Conservation (phyloP, 495 filamentous ascomycete species). For the Penicillium chermesinum region DNA sequence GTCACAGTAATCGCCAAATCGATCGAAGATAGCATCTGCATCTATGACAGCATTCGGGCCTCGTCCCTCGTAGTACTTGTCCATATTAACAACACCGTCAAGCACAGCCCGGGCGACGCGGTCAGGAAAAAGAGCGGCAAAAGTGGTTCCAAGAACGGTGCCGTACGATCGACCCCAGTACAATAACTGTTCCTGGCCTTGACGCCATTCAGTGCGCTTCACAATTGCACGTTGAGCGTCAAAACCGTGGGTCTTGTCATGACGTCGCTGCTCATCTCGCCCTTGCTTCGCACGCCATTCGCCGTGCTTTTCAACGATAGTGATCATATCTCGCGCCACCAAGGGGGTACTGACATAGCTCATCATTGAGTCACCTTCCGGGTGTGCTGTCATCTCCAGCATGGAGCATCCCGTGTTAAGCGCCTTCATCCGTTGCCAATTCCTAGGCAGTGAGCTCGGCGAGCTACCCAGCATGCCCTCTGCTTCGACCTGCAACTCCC, state of each 20-base stretch:
- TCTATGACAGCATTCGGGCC: constrained; percentile 45
- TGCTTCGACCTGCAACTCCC: constrained; percentile 35
- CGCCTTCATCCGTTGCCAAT: constrained; percentile 45
- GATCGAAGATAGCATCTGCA: constrained; percentile 43
- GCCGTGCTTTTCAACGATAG: constrained; percentile 46
- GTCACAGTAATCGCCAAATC: constrained; percentile 46
- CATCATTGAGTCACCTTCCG: constrained; percentile 34
- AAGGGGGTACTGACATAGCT: constrained; percentile 44
- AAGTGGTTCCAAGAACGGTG: constrained; percentile 11
- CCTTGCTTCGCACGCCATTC: constrained; percentile 40
- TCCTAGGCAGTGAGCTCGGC: constrained; percentile 33
- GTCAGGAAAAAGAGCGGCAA: constrained; percentile 50
- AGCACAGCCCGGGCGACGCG: constrained; percentile 45
- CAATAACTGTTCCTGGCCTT: constrained; percentile 44
- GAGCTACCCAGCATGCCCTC: constrained; percentile 42
- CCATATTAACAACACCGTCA: constrained; percentile 51
- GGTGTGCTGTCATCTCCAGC: constrained; percentile 22
- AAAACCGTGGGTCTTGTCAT: constrained; percentile 27
- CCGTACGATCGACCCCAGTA: constrained; percentile 70
- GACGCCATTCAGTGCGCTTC: constrained; percentile 26
- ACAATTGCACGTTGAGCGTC: constrained; percentile 24
- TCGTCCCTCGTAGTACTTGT: constrained; percentile 36
- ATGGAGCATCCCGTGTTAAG: constrained; percentile 34
- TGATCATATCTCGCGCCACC: constrained; percentile 47
- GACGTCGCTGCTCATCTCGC: constrained; percentile 17